These are phyloP conservation scores for Colletotrichum sp. DNA, from an alignment of 2,329 filamentous ascomycete genomes.

Conservation along the genomic window DNA sequence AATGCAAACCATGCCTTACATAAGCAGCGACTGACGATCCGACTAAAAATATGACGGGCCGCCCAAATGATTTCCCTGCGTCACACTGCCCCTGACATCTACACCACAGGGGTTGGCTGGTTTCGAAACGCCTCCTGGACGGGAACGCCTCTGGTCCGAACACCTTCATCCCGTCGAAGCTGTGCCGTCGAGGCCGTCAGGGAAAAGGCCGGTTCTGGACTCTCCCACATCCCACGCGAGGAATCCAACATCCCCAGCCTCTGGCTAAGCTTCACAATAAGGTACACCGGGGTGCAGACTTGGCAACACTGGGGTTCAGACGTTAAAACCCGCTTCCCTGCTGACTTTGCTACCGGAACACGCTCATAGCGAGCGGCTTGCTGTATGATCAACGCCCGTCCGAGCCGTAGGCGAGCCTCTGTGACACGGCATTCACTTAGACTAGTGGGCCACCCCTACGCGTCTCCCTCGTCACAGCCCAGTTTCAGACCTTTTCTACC, in stretches of 20 bases:
- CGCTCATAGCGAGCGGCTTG: conserved; percentile 7
- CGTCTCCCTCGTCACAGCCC: conserved; percentile 17
- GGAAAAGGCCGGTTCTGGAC: neutral
- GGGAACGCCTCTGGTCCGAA: conserved; percentile 14
- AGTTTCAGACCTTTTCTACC: conserved; percentile 15
- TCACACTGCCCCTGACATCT: neutral
- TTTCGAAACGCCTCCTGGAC: conserved; percentile 20
- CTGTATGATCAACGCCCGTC: conserved; percentile 16
- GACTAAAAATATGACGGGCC: neutral
- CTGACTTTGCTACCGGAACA: conserved; percentile 19
- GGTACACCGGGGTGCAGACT: conserved; percentile 17
- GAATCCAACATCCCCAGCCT: neutral
- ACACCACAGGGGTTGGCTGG: neutral
- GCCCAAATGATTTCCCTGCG: conserved; percentile 7
- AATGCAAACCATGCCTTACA: neutral
- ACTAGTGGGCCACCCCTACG: conserved; percentile 14
- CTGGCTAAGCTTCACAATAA: conserved; percentile 16
- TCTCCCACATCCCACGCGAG: neutral
- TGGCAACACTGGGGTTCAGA: conserved; percentile 2
- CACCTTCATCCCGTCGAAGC: conserved; percentile 7
- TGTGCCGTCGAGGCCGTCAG: neutral
- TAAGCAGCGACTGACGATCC: neutral
- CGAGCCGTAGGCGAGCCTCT: neutral
- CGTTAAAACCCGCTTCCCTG: conserved; percentile 5
- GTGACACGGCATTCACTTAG: conserved; percentile 5